Conservation (phyloP, 768 basidiomycete genomes). For the Hericium erinaceus region DNA sequence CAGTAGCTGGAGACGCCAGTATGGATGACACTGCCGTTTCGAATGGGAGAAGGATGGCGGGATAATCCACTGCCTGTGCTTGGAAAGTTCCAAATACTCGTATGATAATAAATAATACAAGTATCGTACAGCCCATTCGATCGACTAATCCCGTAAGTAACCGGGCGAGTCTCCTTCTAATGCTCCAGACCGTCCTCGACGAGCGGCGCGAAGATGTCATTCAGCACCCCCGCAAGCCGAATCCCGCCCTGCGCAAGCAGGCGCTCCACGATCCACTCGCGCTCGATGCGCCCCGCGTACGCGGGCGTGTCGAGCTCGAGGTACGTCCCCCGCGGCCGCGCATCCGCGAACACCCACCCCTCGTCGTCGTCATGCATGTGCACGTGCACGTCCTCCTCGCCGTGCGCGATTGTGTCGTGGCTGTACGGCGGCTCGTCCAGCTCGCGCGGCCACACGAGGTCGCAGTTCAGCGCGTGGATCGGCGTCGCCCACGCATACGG, state of each 20-base stretch:
- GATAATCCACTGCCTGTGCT: too few species aligned
- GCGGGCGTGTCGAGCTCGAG: constrained; percentile 75
- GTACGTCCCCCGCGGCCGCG: constrained; percentile 24
- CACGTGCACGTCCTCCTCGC: not conserved
- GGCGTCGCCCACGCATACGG: constrained; percentile 73
- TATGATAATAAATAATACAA: too few species aligned
- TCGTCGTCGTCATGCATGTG: constrained; percentile 4
- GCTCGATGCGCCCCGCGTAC: constrained; percentile 62
- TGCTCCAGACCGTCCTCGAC: not conserved
- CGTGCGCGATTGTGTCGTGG: not conserved
- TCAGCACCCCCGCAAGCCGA: constrained; percentile 75
- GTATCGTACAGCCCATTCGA: too few species aligned
- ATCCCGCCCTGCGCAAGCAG: constrained; percentile 78
- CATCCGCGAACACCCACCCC: constrained; percentile 2
- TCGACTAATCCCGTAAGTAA: too few species aligned
- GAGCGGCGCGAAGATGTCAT: constrained; percentile 48
- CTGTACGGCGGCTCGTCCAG: constrained; percentile 44
- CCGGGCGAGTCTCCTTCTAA: too few species aligned
- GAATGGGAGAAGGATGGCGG: too few species aligned
- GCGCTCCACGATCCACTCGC: constrained; percentile 68
- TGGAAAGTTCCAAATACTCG: too few species aligned
- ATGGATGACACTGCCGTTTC: too few species aligned
- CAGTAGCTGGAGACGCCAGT: too few species aligned
- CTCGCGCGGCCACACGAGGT: constrained; percentile 67
- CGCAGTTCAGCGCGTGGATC: constrained; percentile 73